Base-by-base conservation (phyloP, 2,329 filamentous ascomycete species). In the Proliferodiscus dingleyae region DNA sequence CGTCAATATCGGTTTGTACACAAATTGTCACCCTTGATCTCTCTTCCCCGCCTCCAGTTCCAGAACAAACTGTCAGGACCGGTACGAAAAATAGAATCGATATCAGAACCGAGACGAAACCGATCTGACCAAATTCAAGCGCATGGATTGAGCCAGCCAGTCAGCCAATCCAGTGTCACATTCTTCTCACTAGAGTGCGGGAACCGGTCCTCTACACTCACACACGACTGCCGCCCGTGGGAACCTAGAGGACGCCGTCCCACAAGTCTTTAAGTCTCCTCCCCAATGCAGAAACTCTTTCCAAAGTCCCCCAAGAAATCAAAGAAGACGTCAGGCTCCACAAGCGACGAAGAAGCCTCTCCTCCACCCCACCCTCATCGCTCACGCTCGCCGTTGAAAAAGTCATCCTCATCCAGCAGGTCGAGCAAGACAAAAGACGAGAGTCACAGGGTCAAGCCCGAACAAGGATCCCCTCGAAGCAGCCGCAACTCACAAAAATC, bases 291-390 rank as follows among this genome's bases (percentile, higher is more conserved):
- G 24, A 26, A 26, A 56, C 54, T 64, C 62, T 63, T 64, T 53
- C 61, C 60, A 37, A 64, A 62, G 52, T 53, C 58, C 41, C 51
- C 58, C 37, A 64, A 61, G 52, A 65, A 64, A 54, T 43, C 59
- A n/a, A 62, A 61, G 49, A 61, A 62, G 51, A 44, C 55, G 21
- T 33, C 32, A 21, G 32, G n/a, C 5, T 34, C 57, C 34, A 44
- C 51, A 34, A 55, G 47, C 41, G 56, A 59, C 49, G 57, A 62
- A 44, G 57, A 60, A 32, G 36, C 46, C 30, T 11, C 24, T 11
- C n/a, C 38, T 21, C 38, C 33, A 26, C 28, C 37, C 23, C 36
- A 38, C 13, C 9, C 32, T 11, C 50, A 57, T 30, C 53, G 54
- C 36, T 56, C 56, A 37, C 55, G 52, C 15, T 63, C 60, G 28